Evolutionary conservation across 2,329 filamentous ascomycete genomes (phyloP).

Genomic region (Pseudogymnoascus sp.): DNA sequence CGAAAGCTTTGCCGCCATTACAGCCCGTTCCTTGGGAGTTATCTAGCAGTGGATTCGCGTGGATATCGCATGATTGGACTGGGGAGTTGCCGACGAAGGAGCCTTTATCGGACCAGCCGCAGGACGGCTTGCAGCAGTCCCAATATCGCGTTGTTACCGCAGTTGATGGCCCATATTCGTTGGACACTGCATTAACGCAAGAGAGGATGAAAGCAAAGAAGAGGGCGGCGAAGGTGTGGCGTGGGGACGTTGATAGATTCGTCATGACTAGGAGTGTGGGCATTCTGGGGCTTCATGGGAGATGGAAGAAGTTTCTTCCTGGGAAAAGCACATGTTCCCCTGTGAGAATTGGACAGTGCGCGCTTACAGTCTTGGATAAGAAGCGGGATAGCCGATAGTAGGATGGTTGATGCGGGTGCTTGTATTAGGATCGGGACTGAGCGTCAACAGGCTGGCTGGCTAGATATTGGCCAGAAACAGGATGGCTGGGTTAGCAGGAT

Average conservation of each 20-base stretch:
- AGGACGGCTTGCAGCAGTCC: slow-evolving; percentile 67
- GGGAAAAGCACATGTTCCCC: slow-evolving; percentile 6
- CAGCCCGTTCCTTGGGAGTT: slow-evolving; percentile 46
- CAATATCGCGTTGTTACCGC: slow-evolving; percentile 38
- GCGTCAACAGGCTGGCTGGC: background rate
- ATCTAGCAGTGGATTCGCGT: slow-evolving; percentile 46
- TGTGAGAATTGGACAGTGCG: slow-evolving; percentile 7
- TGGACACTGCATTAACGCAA: background rate
- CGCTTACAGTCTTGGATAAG: background rate
- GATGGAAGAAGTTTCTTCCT: slow-evolving; percentile 7
- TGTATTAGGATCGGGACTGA: background rate
- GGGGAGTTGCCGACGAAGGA: slow-evolving; percentile 36
- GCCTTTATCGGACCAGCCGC: slow-evolving; percentile 52
- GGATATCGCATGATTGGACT: slow-evolving; percentile 47
- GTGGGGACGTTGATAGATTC: background rate
- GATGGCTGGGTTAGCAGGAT: background rate
- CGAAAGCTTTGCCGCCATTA: slow-evolving; percentile 42
- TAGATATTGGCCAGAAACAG: background rate
- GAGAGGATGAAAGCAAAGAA: background rate
- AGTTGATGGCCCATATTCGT: background rate
- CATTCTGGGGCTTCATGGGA: slow-evolving; percentile 8
- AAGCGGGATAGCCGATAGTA: background rate
- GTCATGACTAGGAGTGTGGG: slow-evolving; percentile 2
- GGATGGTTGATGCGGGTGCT: background rate
- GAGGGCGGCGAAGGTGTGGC: background rate